A percentile compares a stretch with the other conserved stretches of the same genome.
Conservation (phyloP, 2,329 filamentous ascomycete genomes). For the Paecilomyces dactylethromorphus region DNA sequence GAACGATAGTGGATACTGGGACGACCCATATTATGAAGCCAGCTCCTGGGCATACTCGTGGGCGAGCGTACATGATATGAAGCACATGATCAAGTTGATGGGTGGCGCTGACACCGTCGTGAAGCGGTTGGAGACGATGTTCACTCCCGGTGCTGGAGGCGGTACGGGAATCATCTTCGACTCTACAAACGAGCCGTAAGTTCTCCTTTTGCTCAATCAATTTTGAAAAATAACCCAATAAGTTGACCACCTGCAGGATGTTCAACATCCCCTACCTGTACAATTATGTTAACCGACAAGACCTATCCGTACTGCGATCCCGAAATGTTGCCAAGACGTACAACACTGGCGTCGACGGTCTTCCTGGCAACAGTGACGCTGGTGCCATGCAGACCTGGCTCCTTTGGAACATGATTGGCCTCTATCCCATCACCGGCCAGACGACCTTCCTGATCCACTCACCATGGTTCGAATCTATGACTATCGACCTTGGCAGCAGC, state of each 20-base stretch:
- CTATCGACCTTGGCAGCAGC: conserved; percentile 50
- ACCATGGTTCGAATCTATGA: conserved; percentile 57
- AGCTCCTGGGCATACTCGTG: conserved; percentile 61
- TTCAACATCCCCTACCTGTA: conserved; percentile 65
- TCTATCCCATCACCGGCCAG: conserved; percentile 64
- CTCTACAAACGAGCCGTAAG: conserved; percentile 56
- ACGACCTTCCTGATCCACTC: conserved; percentile 60
- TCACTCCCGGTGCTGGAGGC: conserved; percentile 30
- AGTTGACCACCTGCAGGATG: conserved; percentile 14
- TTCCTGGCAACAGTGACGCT: conserved; percentile 65
- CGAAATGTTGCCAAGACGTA: conserved; percentile 56
- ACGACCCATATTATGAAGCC: conserved; percentile 54
- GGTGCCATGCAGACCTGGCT: conserved; percentile 68
- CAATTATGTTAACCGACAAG: conserved; percentile 59
- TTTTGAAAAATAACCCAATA: not conserved
- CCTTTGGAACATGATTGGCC: conserved; percentile 61
- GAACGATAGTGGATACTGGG: conserved; percentile 59
- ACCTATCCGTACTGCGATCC: conserved; percentile 53
- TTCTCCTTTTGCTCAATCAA: not conserved
- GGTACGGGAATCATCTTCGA: conserved; percentile 54
- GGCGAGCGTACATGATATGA: conserved; percentile 62
- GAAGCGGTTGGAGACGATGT: conserved; percentile 53
- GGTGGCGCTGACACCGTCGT: conserved; percentile 43
- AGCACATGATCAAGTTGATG: conserved; percentile 45
- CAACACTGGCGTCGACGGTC: conserved; percentile 46